Conservation (phyloP, 2,329 filamentous ascomycete species). For the Penicillium oxalicum region DNA sequence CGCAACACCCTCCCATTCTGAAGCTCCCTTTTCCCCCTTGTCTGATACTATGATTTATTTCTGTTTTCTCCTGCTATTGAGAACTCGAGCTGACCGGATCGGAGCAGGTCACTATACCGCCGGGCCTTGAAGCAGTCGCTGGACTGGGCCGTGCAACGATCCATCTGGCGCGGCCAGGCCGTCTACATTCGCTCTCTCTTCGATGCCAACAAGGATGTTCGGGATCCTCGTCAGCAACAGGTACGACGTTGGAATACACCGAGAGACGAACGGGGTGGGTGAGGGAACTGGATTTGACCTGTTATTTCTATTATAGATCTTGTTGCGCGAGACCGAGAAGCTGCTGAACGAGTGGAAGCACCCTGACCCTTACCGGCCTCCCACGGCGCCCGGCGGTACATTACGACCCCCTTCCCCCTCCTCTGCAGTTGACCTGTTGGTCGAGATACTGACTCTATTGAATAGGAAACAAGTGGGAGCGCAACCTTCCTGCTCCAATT, state of each 20-base stretch:
- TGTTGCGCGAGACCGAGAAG: constrained; percentile 83
- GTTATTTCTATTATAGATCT: constrained; percentile 50
- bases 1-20: background rate
- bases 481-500: constrained; percentile 76
- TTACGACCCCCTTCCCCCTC: constrained; percentile 6
- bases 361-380: constrained; percentile 83
- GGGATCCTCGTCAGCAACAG: constrained; percentile 77
- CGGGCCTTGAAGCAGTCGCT: constrained; percentile 87
- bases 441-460: constrained; percentile 11
- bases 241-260: constrained; percentile 43
- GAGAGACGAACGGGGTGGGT: too few species aligned
- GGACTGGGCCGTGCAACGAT: constrained; percentile 90
- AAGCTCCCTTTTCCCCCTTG: background rate
- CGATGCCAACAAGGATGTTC: constrained; percentile 82
- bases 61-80: background rate
- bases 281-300: background rate
- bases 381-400: constrained; percentile 88
- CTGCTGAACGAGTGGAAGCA: constrained; percentile 93
- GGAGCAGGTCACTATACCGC: constrained; percentile 67
- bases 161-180: constrained; percentile 92
- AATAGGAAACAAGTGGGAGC: constrained; percentile 87
- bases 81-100: constrained; percentile 7
- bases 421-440: too few species aligned
- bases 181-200: constrained; percentile 93
- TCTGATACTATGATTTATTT: too few species aligned